Conservation (phyloP, 1,284 basidiomycete genomes). For the Sanghuangporus sanghuang region DNA sequence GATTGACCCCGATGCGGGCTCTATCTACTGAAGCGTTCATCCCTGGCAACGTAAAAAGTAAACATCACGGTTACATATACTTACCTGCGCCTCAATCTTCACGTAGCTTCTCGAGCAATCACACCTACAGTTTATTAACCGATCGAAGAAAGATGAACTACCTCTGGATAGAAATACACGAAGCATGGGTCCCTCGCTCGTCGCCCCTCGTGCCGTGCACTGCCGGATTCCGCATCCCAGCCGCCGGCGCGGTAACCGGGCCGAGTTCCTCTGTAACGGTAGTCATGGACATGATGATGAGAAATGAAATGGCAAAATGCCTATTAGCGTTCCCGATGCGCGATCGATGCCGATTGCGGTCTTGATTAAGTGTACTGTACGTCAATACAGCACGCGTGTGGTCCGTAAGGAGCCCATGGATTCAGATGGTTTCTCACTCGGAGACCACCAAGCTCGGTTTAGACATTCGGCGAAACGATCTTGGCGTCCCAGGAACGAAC, state of each 20-base stretch:
- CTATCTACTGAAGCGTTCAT: background rate
- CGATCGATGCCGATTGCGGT: conserved; percentile 4
- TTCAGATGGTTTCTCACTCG: background rate
- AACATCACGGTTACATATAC: background rate
- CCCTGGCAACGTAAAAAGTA: background rate
- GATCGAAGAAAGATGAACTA: background rate
- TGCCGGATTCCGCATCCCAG: background rate
- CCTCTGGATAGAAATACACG: background rate
- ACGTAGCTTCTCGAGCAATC: background rate
- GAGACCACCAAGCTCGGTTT: background rate
- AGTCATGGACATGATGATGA: conserved; percentile 1
- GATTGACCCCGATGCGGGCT: background rate
- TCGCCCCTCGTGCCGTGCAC: background rate
- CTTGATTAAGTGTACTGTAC: background rate
- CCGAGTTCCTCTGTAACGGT: background rate
- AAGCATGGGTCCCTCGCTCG: background rate
- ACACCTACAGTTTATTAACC: background rate
- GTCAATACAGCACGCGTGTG: background rate
- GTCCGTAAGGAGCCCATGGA: background rate
- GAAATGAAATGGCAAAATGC: conserved; percentile 13
- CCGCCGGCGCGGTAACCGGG: conserved; percentile 4
- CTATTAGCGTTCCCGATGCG: conserved; percentile 14
- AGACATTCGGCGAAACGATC: background rate
- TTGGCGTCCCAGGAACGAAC: conserved; percentile 10
- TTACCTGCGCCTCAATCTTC: background rate